Base-by-base conservation (phyloP, 345 rosid genomes). In the Corchorus olitorius region DNA sequence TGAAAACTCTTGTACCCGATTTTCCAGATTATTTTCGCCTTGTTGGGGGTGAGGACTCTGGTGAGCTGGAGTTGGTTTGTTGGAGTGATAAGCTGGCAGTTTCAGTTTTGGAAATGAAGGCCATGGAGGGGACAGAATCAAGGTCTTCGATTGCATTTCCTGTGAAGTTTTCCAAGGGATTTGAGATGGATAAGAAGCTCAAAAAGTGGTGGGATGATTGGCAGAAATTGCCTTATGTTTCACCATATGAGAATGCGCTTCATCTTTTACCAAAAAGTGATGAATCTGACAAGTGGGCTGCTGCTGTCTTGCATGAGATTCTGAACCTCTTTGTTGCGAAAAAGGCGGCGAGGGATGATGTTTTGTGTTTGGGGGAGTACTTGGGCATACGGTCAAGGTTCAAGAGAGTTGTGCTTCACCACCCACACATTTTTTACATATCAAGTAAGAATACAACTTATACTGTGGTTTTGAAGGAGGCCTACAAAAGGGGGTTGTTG, bases 1-100 rank as follows among this genome's bases (percentile, higher is more conserved):
- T 74, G 20, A 76, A 83, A 55, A 78, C 82, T 46, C 39, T 93
- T 37, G 90, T 92, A 34, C 89, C 96, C 8, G 92, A 89, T 72
- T 96, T 96, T 67, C 97, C 99, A 10, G 98, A 96, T 65, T 91
- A 81, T 81, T 96, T 92, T 78, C 86, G 98, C 46, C 83, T 87
- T 2, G 80, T 85, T 37, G 81, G 84, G 59, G 39, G 61, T 3
- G 69, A 60, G 12, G 56, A 20, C 1, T 53, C 60, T 10, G 86
- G 81, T 5, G 84, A 84, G 1, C 50, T 96, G 75, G 99, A 96
- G 76, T 66, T 93, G 79, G 99, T 96, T 80, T 96, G 94, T 77
- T 93, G 98, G 97, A 91, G 87, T 52, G 78, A 78, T 59, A 91
- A 89, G 17, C 83, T 85, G 72, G 88, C 94, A 48, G 77, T 85